Evolutionary conservation across 2,329 filamentous ascomycete genomes (phyloP).

Genomic region (Cytospora chrysosperma): DNA sequence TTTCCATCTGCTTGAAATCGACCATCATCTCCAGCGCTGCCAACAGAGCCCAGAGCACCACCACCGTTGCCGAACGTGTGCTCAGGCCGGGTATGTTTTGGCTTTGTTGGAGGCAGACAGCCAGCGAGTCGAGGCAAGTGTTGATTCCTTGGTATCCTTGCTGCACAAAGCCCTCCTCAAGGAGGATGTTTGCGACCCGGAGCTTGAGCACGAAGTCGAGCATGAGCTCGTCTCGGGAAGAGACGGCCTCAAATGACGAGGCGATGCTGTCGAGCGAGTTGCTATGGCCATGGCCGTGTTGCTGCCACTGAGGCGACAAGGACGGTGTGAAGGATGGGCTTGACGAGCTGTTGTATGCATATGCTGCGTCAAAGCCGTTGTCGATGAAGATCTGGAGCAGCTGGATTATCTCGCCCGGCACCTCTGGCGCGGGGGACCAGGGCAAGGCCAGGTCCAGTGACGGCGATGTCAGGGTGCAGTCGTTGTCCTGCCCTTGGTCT

Average conservation of each 20-base stretch:
- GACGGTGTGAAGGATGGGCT: neutral
- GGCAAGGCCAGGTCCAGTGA: neutral
- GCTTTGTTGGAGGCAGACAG: slow-evolving; percentile 5
- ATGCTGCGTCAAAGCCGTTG: slow-evolving; percentile 8
- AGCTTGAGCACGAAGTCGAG: slow-evolving; percentile 19
- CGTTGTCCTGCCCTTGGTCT: neutral
- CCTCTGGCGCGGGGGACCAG: neutral
- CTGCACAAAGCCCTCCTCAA: slow-evolving; percentile 2
- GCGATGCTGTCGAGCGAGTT: neutral
- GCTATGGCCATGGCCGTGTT: neutral
- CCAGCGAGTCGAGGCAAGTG: slow-evolving; percentile 2
- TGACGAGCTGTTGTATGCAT: neutral
- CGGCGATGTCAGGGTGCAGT: neutral
- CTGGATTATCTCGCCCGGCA: slow-evolving; percentile 2
- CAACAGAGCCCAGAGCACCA: slow-evolving; percentile 9
- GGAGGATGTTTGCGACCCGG: slow-evolving; percentile 9
- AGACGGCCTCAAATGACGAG: neutral
- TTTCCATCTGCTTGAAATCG: slow-evolving; percentile 1
- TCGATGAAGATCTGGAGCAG: slow-evolving; percentile 10
- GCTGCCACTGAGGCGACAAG: slow-evolving; percentile 2
- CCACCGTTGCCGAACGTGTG: neutral
- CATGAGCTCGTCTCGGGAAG: slow-evolving; percentile 5
- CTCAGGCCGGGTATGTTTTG: neutral
- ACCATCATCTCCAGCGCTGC: slow-evolving; percentile 10
- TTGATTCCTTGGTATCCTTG: slow-evolving; percentile 1